phyloP scores from a whole-genome alignment of 1,139 yeast genomes.

The Schizosaccharomyces versatilis region DNA sequence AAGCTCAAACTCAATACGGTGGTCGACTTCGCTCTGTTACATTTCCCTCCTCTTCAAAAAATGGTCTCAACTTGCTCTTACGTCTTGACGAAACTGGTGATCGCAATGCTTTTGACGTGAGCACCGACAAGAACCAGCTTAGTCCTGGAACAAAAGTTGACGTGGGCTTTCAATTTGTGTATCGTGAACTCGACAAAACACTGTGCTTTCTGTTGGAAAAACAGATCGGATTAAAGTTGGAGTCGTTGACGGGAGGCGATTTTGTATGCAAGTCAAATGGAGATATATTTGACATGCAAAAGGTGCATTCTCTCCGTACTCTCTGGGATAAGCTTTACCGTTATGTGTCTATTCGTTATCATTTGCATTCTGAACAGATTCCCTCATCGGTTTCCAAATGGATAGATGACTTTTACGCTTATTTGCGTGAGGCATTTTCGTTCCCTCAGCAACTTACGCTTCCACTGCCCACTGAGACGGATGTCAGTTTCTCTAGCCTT shows the following conservation, averaged over 20 bases:
- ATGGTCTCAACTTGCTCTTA: background rate
- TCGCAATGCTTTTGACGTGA: background rate
- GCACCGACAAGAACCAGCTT: background rate
- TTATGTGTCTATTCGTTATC: background rate
- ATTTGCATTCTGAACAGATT: background rate
- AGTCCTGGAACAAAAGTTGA: background rate
- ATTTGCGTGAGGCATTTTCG: too few species aligned
- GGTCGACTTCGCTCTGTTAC: slow-evolving; percentile 21
- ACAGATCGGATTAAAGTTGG: background rate
- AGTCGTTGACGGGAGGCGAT: background rate
- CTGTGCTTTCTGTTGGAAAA: background rate
- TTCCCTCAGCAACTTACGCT: too few species aligned
- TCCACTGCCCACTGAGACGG: too few species aligned
- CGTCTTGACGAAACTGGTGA: background rate
- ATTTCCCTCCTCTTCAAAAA: background rate
- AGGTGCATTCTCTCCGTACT: background rate
- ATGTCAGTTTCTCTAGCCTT: too few species aligned
- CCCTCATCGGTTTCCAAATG: background rate
- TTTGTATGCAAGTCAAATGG: background rate
- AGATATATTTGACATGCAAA: background rate
- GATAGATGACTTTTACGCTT: too few species aligned
- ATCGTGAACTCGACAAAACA: background rate
- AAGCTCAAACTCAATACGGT: slow-evolving; percentile 24
- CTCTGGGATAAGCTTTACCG: background rate
- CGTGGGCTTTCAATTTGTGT: background rate